Conservation (phyloP, 257 asterid species). For the Nicotiana benthamiana region DNA sequence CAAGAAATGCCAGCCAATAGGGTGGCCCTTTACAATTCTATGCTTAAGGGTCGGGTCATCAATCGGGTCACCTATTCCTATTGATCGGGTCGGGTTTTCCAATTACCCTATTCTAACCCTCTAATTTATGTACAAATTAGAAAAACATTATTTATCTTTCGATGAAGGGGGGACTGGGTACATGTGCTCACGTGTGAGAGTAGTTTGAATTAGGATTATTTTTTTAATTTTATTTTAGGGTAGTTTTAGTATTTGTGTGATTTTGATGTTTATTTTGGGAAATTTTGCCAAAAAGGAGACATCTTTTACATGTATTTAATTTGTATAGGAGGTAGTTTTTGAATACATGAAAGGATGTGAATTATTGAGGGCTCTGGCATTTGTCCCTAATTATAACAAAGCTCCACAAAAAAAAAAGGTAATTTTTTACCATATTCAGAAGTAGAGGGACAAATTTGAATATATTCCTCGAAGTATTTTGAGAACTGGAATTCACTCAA, state of each 20-base stretch:
- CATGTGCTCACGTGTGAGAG: background rate
- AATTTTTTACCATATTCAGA: no score
- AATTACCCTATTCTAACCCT: background rate
- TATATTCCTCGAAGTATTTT: no score
- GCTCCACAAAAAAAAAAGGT: no score
- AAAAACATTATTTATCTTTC: no score
- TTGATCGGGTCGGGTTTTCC: background rate
- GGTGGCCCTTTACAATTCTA: constrained; percentile 63
- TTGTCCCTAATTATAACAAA: no score
- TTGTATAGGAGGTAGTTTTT: background rate
- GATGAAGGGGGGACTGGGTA: background rate
- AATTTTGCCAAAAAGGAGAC: background rate
- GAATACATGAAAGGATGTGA: background rate
- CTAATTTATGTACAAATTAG: constrained; percentile 8
- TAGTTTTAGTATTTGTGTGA: background rate
- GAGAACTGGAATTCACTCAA: no score
- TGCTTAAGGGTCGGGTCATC: constrained; percentile 51
- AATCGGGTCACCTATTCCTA: constrained; percentile 46
- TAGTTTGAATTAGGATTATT: background rate
- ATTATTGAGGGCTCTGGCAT: background rate
- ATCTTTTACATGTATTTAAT: background rate
- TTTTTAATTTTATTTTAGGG: background rate
- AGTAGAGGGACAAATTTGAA: no score
- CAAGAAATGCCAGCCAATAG: constrained; percentile 63
- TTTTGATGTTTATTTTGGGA: background rate